phyloP scores from a whole-genome alignment of 2,329 filamentous ascomycete species.

The Nothophaeocryptopus gaeumannii region DNA sequence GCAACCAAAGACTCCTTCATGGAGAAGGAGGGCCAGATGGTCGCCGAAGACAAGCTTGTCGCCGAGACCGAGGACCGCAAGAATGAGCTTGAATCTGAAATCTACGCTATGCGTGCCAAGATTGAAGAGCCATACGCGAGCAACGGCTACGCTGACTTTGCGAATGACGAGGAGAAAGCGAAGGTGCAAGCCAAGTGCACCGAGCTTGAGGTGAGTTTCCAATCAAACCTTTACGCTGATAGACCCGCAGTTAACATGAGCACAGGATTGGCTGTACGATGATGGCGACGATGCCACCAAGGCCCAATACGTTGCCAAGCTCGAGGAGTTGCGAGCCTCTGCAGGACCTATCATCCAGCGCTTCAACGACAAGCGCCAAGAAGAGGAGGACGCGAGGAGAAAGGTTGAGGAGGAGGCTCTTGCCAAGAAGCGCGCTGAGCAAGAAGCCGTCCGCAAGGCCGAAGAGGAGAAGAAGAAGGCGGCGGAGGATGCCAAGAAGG shows the following conservation, averaged over 20 bases:
- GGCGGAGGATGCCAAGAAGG: slow-evolving; percentile 43
- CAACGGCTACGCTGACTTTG: slow-evolving; percentile 64
- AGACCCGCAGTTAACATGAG: slow-evolving; percentile 9
- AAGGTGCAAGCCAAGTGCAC: slow-evolving; percentile 82
- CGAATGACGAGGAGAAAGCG: slow-evolving; percentile 87
- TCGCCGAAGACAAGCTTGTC: slow-evolving; percentile 97
- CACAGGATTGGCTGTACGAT: slow-evolving; percentile 94
- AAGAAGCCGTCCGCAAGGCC: slow-evolving; percentile 74
- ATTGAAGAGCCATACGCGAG: slow-evolving; percentile 75
- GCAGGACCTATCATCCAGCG: slow-evolving; percentile 90
- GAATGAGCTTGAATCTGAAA: slow-evolving; percentile 97
- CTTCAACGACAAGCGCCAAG: slow-evolving; percentile 91
- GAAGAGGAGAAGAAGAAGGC: slow-evolving; percentile 64
- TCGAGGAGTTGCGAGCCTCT: slow-evolving; percentile 89
- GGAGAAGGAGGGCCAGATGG: slow-evolving; percentile 87
- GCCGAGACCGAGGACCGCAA: slow-evolving; percentile 99
- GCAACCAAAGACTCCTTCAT: slow-evolving; percentile 62
- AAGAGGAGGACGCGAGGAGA: slow-evolving; percentile 71
- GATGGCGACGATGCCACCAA: slow-evolving; percentile 94
- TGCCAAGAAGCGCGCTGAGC: slow-evolving; percentile 61
- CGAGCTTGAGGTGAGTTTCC: slow-evolving; percentile 70
- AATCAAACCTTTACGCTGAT: neutral
- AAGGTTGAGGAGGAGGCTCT: slow-evolving; percentile 64
- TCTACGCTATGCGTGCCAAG: slow-evolving; percentile 96
- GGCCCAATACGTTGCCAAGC: slow-evolving; percentile 89